Conservation (phyloP, 495 filamentous ascomycete species). For the Daldinia bambusicola region DNA sequence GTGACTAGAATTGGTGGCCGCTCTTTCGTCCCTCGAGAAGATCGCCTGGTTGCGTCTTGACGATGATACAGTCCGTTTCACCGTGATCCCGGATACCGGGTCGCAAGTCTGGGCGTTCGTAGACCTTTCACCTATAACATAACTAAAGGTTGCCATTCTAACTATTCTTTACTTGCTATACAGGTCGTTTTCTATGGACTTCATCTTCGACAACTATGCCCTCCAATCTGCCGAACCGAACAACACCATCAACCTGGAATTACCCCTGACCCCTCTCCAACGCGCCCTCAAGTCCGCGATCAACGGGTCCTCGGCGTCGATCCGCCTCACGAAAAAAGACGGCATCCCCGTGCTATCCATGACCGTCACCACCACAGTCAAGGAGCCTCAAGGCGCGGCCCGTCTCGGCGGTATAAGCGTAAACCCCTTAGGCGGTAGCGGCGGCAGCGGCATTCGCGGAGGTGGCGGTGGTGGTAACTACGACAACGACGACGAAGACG, state of each 20-base stretch:
- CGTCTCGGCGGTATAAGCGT: conserved; percentile 38
- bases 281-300: conserved; percentile 87
- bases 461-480: not conserved
- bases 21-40: conserved; percentile 86
- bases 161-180: not conserved
- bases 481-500: conserved; percentile 52
- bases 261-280: conserved; percentile 81
- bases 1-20: conserved; percentile 78
- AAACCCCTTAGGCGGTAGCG: conserved; percentile 10
- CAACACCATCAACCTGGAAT: conserved; percentile 94
- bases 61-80: conserved; percentile 87
- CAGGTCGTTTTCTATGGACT: conserved; percentile 70
- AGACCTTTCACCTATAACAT: conserved; percentile 9
- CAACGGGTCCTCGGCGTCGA: conserved; percentile 76
- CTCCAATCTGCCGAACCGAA: conserved; percentile 81
- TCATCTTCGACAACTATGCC: conserved; percentile 88
- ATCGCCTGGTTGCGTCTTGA: conserved; percentile 94
- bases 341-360: conserved; percentile 83
- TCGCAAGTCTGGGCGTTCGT: conserved; percentile 97
- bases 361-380: conserved; percentile 76
- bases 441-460: no score
- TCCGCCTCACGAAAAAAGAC: conserved; percentile 93
- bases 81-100: conserved; percentile 90
- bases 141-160: not conserved
- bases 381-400: conserved; percentile 42